These are phyloP conservation scores for Hypoxylon lenormandii DNA, from an alignment of 495 filamentous ascomycete genomes.

Conservation along the genomic window DNA sequence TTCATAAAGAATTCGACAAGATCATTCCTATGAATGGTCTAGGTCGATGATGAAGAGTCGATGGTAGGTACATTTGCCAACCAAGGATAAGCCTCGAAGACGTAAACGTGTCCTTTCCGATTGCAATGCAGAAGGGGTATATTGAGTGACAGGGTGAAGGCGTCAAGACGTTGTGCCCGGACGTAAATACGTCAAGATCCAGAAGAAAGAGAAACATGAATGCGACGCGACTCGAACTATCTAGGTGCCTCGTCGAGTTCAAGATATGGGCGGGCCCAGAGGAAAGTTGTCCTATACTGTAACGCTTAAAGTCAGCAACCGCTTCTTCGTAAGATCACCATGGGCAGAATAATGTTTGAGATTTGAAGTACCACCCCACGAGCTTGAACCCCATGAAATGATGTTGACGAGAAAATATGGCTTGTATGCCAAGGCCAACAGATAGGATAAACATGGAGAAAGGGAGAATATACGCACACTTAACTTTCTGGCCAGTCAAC, in stretches of 20 bases:
- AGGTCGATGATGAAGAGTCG: conserved; percentile 24
- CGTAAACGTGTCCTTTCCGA: conserved; percentile 29
- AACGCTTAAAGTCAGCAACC: conserved; percentile 27
- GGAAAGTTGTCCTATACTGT: conserved; percentile 44
- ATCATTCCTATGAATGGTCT: conserved; percentile 23
- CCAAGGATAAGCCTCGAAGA: conserved; percentile 18
- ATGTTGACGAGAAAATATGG: not conserved
- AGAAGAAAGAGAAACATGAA: conserved; percentile 16
- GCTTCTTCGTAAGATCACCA: not conserved
- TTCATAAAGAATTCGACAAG: conserved; percentile 25
- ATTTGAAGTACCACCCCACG: no score
- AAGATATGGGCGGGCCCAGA: conserved; percentile 19
- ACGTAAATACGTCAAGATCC: conserved; percentile 29
- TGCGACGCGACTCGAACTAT: conserved; percentile 14
- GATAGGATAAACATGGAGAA: conserved; percentile 1
- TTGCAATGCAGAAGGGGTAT: conserved; percentile 47
- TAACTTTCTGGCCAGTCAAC: conserved; percentile 67
- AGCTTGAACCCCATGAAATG: no score
- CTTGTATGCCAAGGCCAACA: not conserved
- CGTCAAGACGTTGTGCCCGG: conserved; percentile 1
- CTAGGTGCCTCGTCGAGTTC: conserved; percentile 10
- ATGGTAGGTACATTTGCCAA: conserved; percentile 19
- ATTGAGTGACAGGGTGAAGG: conserved; percentile 30
- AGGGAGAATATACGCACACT: conserved; percentile 51
- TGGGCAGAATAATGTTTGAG: not conserved